Conservation (phyloP, 176 grass and related monocot species). For the Oryza rufipogon region DNA sequence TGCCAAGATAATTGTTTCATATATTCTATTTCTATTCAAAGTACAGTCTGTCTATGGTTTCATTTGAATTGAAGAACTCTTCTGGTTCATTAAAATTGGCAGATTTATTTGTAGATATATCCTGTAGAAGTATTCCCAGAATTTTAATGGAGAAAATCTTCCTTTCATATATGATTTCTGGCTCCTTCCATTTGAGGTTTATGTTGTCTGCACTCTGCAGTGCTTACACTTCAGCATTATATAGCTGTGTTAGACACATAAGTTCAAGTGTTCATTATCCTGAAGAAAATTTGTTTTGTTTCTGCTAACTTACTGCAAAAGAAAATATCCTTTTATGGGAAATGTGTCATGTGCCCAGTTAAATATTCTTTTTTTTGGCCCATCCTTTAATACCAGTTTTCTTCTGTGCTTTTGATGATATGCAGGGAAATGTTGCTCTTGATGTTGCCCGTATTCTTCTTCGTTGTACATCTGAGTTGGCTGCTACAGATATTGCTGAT, state of each 20-base stretch:
- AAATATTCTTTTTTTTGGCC: background rate
- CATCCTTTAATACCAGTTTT: background rate
- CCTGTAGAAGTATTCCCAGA: background rate
- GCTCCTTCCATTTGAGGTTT: background rate
- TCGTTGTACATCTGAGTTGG: constrained; percentile 64
- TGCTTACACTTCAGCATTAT: background rate
- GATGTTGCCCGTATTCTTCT: constrained; percentile 92
- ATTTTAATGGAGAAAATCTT: background rate
- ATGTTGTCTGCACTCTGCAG: background rate
- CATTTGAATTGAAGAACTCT: background rate
- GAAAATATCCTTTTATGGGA: background rate
- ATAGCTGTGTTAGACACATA: constrained; percentile 6
- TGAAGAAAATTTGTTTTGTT: constrained; percentile 3
- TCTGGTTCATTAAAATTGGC: background rate
- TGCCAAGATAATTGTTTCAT: background rate
- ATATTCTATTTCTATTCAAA: constrained; percentile 22
- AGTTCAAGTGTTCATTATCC: background rate
- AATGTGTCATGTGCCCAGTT: background rate
- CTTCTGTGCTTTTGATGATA: constrained; percentile 21
- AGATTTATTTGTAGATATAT: background rate
- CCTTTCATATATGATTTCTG: background rate
- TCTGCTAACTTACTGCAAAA: constrained; percentile 13
- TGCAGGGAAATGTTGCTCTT: constrained; percentile 95
- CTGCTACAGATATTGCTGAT: constrained; percentile 85
- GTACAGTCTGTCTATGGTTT: background rate